Conservation (phyloP, 345 rosid genomes). For the Linum usitatissimum region DNA sequence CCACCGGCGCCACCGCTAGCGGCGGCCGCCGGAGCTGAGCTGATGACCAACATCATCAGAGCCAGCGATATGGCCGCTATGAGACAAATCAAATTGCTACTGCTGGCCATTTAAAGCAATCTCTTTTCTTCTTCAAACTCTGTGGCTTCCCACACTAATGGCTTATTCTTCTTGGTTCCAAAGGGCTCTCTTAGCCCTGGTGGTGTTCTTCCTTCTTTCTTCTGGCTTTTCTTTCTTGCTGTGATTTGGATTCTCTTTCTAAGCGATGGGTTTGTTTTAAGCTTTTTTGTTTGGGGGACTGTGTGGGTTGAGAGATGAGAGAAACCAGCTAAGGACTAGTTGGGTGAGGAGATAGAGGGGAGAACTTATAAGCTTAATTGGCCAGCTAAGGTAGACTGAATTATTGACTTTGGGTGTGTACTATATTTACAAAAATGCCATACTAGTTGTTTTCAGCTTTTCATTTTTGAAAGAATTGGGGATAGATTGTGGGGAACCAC, state of each 20-base stretch:
- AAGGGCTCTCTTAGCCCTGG: not conserved
- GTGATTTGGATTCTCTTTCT: no score
- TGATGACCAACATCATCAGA: conserved; percentile 15
- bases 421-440: conserved; percentile 29
- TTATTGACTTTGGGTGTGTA: conserved; percentile 9
- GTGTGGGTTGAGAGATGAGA: conserved; percentile 3
- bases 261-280: not conserved
- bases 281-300: not conserved
- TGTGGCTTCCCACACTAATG: no score
- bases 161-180: not conserved
- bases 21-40: conserved; percentile 17
- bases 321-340: conserved; percentile 5
- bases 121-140: not conserved
- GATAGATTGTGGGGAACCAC: conserved; percentile 14
- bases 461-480: no score
- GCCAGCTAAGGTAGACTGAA: not conserved
- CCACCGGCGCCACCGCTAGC: conserved; percentile 29
- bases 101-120: conserved; percentile 19
- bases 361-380: conserved; percentile 13
- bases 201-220: not conserved
- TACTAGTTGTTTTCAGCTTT: not conserved
- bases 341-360: not conserved
- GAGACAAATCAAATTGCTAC: conserved; percentile 21
- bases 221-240: not conserved
- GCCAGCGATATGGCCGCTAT: conserved; percentile 13